Base-by-base conservation (phyloP, 495 filamentous ascomycete species). In the Venustampulla echinocandica region DNA sequence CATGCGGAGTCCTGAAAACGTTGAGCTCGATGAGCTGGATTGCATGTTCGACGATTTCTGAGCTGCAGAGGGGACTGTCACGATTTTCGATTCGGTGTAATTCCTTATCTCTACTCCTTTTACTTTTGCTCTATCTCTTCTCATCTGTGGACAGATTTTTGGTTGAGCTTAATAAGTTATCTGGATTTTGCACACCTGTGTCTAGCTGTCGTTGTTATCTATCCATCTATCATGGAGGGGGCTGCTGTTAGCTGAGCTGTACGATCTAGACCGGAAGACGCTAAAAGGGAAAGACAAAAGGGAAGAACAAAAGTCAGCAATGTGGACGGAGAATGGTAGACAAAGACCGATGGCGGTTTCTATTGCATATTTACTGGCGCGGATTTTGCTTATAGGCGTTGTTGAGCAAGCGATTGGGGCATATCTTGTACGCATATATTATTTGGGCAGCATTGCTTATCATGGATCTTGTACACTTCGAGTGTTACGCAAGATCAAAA, bases 1-100 rank as follows among this genome's bases (percentile, higher is more conserved):
- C 52, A 69, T 85, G 52, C 73, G 80, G 49, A 90, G 82, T 62
- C 89, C 88, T 0, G 92, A 97, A 65, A 86, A 77, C 43, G 79
- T 98, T 41, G 87, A 87, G 64, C 73, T 98, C 25, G 85, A 93
- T 36, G 92, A 98, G 71, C 75, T 98, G 2, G 92, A 98, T 60
- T 81, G 88, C 47, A 74, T 96, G 68, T 76, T 98, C 61, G 73
- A 79, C 44, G 77, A 74, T 30, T 84, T 80, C 51, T 85, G 36
- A 52, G n/a, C 36, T 11, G 18, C 38, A 34, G 32, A 25, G 32
- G 14, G 11, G 13, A 23, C 10, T 23, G 18, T 19, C 10, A 34
- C 34, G 18, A 42, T 32, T 41, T 51, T 51, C 39, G 20, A 40
- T 44, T 55, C 36, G 32, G 33, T 44, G 21, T 46, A 42, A 28